Evolutionary conservation across 2,329 filamentous ascomycete species (phyloP), one percentile per base, ranked within the genome.

Genomic region (Blastomyces silverae): DNA sequence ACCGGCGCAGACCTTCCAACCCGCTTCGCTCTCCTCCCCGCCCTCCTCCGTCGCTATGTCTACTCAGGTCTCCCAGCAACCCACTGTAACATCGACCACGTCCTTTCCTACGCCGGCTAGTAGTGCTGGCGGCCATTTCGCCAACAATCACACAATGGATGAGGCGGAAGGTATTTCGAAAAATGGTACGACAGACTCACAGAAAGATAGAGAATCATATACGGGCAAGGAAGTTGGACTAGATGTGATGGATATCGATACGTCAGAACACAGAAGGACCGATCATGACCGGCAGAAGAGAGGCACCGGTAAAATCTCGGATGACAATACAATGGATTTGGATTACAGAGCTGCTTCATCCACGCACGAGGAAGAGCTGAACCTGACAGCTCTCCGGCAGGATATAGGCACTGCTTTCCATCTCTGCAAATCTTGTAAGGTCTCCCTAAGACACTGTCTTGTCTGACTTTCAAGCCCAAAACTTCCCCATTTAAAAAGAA

Each of bases 361-460:
- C 44, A 60, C 68, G 52, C 68, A 71, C 15, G 64, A 70, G 44
- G 69, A 69, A 48, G 68, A 68, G 66, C 71, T 73, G 59, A 75
- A 72, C 62, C 70, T 80, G 65, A 77, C 80, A 64, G 77, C 77
- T 64, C 71, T 81, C 68, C 77, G 80, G 69, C 75, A 76, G 66
- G 75, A 81, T 66, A 76, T 81, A 67, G 77, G 78, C 63, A 75
- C 77, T 67, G 77, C 79, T 67, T 81, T 79, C 72, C 79, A 79
- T 74, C 75, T 80, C 69, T 79, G 79, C 74, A 80, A 79, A 77
- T 78, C 76, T 73, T 77, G 79, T 81, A 81, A 81, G 79, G 76
- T 69, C 69, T 76, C 76, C 74, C 76, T 72, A 70, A 71, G 74
- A 80, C 76, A 39, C 39, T 57, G 52, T 31, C 55, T 57, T 48